Conservation (phyloP, 768 basidiomycete species). For the Tulasnella sp. region DNA sequence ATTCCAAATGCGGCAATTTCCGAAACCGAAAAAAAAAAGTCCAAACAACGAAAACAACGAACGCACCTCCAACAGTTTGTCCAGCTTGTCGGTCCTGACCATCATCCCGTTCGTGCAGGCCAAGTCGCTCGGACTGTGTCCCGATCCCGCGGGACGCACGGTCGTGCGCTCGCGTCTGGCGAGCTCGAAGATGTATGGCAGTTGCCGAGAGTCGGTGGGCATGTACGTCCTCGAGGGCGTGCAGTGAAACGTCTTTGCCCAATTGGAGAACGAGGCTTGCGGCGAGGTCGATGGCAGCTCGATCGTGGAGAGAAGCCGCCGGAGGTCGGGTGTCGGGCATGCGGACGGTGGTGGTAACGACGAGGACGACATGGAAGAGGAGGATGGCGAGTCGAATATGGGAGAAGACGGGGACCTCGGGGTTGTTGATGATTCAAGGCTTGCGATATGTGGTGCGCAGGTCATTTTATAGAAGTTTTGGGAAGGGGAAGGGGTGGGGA, state of each 20-base stretch:
- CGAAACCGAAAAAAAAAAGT: background rate
- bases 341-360: background rate
- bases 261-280: slow-evolving; percentile 57
- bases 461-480: background rate
- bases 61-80: slow-evolving; percentile 66
- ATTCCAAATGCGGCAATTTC: background rate
- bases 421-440: background rate
- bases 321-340: slow-evolving; percentile 30
- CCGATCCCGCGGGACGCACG: slow-evolving; percentile 76
- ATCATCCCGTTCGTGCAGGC: slow-evolving; percentile 83
- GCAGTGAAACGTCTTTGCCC: slow-evolving; percentile 73
- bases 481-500: background rate
- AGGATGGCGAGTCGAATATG: background rate
- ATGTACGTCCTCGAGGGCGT: slow-evolving; percentile 59
- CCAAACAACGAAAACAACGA: background rate
- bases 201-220: slow-evolving; percentile 58
- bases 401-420: background rate
- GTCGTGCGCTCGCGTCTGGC: slow-evolving; percentile 59
- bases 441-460: background rate
- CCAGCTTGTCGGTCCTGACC: slow-evolving; percentile 64
- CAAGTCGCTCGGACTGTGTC: slow-evolving; percentile 89
- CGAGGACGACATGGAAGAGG: background rate
- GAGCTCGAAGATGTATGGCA: slow-evolving; percentile 65
- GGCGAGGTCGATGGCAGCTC: slow-evolving; percentile 34
- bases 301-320: slow-evolving; percentile 43